Evolutionary conservation across 345 rosid species (phyloP).

Genomic region (Eucalyptus shirleyi): DNA sequence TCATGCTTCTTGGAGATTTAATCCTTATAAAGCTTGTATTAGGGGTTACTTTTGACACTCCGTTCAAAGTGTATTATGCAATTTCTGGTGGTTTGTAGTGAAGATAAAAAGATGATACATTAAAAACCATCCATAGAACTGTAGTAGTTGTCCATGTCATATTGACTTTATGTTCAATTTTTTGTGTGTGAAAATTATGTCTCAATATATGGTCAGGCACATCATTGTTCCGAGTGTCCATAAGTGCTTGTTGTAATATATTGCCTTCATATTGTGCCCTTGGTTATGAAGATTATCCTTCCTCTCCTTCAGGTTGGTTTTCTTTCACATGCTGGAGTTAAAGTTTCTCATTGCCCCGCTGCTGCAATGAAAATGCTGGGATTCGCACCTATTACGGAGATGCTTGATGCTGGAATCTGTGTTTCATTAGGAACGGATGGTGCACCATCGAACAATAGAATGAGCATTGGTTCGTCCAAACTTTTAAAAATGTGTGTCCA

Average conservation of each 20-base stretch:
- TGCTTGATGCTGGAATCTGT: slow-evolving; percentile 49
- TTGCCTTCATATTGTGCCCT: background rate
- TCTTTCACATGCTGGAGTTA: slow-evolving; percentile 49
- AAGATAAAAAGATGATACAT: background rate
- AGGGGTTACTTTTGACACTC: background rate
- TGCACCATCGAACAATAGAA: slow-evolving; percentile 72
- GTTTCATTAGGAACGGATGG: slow-evolving; percentile 82
- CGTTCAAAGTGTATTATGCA: background rate
- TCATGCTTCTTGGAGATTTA: background rate
- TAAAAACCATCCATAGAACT: background rate
- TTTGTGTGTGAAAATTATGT: background rate
- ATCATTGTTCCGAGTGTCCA: background rate
- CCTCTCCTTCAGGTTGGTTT: slow-evolving; percentile 29
- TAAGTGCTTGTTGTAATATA: background rate
- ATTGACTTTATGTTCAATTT: background rate
- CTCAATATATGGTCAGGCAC: background rate
- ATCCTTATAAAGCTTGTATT: background rate
- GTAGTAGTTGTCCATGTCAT: background rate
- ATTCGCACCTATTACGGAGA: slow-evolving; percentile 51
- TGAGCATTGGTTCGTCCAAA: slow-evolving; percentile 52
- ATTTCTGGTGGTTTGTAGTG: background rate
- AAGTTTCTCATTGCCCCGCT: slow-evolving; percentile 72
- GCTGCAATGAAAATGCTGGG: slow-evolving; percentile 79
- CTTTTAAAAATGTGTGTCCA: background rate
- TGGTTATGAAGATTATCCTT: background rate